These are phyloP conservation scores for Podila epicladia DNA, from an alignment of 192 early-diverging fungal species.

Conservation along the genomic window DNA sequence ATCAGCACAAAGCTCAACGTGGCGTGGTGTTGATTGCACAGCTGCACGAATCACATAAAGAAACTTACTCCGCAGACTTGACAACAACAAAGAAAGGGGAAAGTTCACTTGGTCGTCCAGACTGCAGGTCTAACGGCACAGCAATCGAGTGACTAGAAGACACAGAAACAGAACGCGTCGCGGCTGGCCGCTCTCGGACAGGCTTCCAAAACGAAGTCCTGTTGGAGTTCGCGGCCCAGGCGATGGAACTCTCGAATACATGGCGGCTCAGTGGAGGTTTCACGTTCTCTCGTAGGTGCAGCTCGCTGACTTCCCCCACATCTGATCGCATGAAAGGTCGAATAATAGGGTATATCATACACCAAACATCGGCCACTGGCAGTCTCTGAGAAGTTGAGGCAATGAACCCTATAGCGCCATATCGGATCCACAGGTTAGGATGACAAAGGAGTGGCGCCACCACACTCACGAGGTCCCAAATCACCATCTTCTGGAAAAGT, in stretches of 20 bases:
- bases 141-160: slow-evolving; percentile 22
- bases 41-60: background rate
- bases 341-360: slow-evolving; percentile 78
- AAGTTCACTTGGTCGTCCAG: slow-evolving; percentile 14
- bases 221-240: slow-evolving; percentile 64
- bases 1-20: background rate
- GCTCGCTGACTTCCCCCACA: slow-evolving; percentile 70
- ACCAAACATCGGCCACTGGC: slow-evolving; percentile 77
- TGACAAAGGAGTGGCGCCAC: slow-evolving; percentile 80
- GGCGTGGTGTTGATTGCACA: background rate
- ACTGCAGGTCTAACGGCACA: slow-evolving; percentile 29
- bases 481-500: slow-evolving; percentile 76
- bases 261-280: slow-evolving; percentile 68
- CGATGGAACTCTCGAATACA: slow-evolving; percentile 44
- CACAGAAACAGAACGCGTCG: slow-evolving; percentile 21
- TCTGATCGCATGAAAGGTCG: slow-evolving; percentile 74
- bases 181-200: slow-evolving; percentile 50
- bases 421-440: slow-evolving; percentile 84
- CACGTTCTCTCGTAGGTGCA: slow-evolving; percentile 68
- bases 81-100: slow-evolving; percentile 32
- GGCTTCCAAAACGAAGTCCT: slow-evolving; percentile 64
- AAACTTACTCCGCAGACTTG: slow-evolving; percentile 61
- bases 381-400: slow-evolving; percentile 67
- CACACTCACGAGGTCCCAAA: slow-evolving; percentile 80
- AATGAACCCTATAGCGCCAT: slow-evolving; percentile 78